Percentiles rank a stretch among this genome's conserved stretches.
Evolutionary conservation across 2,329 filamentous ascomycete species (phyloP).

Genomic region (Plectosphaerella sp.): DNA sequence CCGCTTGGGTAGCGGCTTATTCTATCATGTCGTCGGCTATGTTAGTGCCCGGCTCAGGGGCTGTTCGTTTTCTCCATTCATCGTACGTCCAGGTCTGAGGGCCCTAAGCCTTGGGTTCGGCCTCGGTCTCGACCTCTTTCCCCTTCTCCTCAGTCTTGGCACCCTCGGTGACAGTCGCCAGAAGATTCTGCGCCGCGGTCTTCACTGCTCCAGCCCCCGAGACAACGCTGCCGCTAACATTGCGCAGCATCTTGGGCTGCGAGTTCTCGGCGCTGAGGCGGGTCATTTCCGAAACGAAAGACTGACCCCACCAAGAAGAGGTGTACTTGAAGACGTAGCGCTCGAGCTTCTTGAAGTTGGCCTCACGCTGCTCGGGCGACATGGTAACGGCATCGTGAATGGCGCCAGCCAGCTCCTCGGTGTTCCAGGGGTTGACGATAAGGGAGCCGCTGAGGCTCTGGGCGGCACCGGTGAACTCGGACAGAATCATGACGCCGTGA

Average conservation of each 20-base stretch:
- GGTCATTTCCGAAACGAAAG: conserved; percentile 82
- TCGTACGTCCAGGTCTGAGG: neutral
- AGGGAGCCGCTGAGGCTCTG: conserved; percentile 91
- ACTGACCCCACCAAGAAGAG: conserved; percentile 93
- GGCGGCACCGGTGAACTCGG: conserved; percentile 92
- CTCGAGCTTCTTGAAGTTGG: conserved; percentile 88
- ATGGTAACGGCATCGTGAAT: conserved; percentile 97
- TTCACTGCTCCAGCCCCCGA: conserved; percentile 9
- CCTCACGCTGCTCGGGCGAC: conserved; percentile 78
- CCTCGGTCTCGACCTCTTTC: conserved; percentile 3
- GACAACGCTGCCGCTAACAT: conserved; percentile 33
- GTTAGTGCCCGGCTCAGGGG: neutral
- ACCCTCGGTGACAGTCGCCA: conserved; percentile 1
- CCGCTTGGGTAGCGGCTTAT: neutral
- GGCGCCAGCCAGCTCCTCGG: conserved; percentile 86
- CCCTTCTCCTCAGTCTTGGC: conserved; percentile 5
- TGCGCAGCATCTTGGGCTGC: conserved; percentile 34
- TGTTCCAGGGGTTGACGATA: conserved; percentile 98
- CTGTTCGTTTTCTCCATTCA: neutral
- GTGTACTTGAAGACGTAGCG: conserved; percentile 98
- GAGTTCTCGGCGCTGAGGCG: conserved; percentile 35
- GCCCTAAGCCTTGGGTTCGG: neutral
- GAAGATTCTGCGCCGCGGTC: conserved; percentile 2
- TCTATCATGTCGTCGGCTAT: neutral
- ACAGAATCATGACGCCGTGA: conserved; percentile 90